Conservation (phyloP, 768 basidiomycete genomes). For the Fomitopsis serialis region DNA sequence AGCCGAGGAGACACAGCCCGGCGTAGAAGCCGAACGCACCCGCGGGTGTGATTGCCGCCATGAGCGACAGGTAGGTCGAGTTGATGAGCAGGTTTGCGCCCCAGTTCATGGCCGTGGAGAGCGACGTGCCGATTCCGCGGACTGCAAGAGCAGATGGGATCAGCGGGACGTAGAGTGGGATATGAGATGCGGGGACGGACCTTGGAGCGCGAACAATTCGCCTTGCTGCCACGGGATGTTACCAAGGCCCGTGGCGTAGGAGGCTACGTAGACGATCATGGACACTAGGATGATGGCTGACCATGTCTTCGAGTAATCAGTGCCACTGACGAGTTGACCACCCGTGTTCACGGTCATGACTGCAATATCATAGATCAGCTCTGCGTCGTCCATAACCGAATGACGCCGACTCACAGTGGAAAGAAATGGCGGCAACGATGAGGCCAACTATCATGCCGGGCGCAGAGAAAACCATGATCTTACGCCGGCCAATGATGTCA, state of each 20-base stretch:
- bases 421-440: constrained; percentile 56
- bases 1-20: constrained; percentile 63
- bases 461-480: constrained; percentile 64
- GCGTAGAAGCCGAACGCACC: constrained; percentile 79
- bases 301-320: constrained; percentile 55
- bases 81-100: constrained; percentile 70
- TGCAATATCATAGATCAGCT: constrained; percentile 15
- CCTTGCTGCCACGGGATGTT: constrained; percentile 88
- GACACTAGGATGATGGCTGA: constrained; percentile 64
- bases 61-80: constrained; percentile 76
- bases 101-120: constrained; percentile 78
- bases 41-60: constrained; percentile 65
- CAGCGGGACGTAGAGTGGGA: neutral
- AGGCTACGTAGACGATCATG: constrained; percentile 83
- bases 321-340: constrained; percentile 53
- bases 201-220: constrained; percentile 75
- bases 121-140: constrained; percentile 71
- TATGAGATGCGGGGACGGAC: constrained; percentile 25
- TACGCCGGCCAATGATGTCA: constrained; percentile 63
- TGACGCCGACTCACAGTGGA: constrained; percentile 46
- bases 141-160: constrained; percentile 31
- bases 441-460: constrained; percentile 72
- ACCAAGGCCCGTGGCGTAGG: constrained; percentile 75
- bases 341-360: constrained; percentile 59
- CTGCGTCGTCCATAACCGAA: neutral